Percentiles rank a stretch among this genome's conserved stretches.
Evolutionary conservation across 257 asterid species (phyloP).

Genomic region (Avicennia marina): DNA sequence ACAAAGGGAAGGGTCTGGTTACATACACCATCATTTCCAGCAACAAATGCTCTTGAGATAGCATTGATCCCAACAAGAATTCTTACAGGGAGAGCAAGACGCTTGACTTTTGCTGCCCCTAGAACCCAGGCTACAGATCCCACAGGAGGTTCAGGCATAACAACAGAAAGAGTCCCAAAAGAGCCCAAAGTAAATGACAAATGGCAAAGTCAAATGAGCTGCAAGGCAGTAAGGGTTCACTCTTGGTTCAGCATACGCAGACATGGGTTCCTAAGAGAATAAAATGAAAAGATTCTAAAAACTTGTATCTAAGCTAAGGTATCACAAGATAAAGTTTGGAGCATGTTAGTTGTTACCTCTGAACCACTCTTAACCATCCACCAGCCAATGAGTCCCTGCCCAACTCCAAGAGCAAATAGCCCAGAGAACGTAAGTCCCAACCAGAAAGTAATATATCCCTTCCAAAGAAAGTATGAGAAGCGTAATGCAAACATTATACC

Average conservation of each 20-base stretch:
- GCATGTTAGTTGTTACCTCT: conserved; percentile 64
- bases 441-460: conserved; percentile 70
- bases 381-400: conserved; percentile 97
- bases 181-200: conserved; percentile 79
- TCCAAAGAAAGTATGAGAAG: conserved; percentile 88
- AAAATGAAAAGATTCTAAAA: too few relatives aligned
- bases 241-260: conserved; percentile 80
- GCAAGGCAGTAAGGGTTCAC: conserved; percentile 98
- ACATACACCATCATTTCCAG: conserved; percentile 97
- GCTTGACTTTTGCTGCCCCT: conserved; percentile 85
- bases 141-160: too few relatives aligned
- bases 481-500: conserved; percentile 96
- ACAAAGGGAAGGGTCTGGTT: conserved; percentile 10
- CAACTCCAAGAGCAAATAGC: conserved; percentile 95
- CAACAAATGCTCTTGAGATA: conserved; percentile 95
- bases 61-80: conserved; percentile 87
- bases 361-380: conserved; percentile 99
- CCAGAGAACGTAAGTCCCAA: conserved; percentile 81
- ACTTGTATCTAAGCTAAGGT: conserved; percentile 7
- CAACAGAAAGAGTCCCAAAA: conserved; percentile 95
- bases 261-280: conserved; percentile 62
- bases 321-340: neutral
- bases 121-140: conserved; percentile 77
- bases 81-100: conserved; percentile 73
- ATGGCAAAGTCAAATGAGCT: conserved; percentile 94